Evolutionary conservation across 2,329 filamentous ascomycete species (phyloP), one percentile per base, ranked within the genome.

Genomic region (Xylaria multiplex): DNA sequence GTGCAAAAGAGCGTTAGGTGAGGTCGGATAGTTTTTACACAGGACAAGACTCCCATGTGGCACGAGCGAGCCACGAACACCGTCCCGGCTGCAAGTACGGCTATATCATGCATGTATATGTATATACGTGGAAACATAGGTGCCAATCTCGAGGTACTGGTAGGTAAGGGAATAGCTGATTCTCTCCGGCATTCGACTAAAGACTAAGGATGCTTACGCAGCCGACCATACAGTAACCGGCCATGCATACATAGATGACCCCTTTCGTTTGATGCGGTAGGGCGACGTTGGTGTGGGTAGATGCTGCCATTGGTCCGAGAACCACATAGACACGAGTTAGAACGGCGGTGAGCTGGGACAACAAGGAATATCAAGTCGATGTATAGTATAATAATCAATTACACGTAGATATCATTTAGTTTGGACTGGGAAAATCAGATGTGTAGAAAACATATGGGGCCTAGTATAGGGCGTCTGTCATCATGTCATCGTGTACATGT

Each of bases 341-440:
- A 64, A 64, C 61, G 61, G 61, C 61, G 61, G 61, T 64, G 61
- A 59, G 54, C 53, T 57, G 22, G 11, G 6, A 57, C 13, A 11
- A 40, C 9, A 14, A 14, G 6, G 11, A 37, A 6, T 2, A 8
- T 13, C 35, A 37, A 13, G 35, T 2, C 8, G 35, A 37, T 27
- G 35, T 37, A 37, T 8, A 37, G 35, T 37, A 37, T 37, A 9
- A 37, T 37, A 9, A 13, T 37, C 35, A 8, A 37, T 37, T 37
- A 37, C 6, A 8, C 6, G 35, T 37, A 37, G 35, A 13, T 37
- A 13, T 9, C 11, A 37, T 37, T 37, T 37, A 8, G 11, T 6
- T 9, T 37, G 7, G 8, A 37, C 35, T 13, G 27, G 27, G 2
- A 27, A 5, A 5, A 27, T 27, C 27, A 27, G 27, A 27, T 27